Conservation (phyloP, 805 yeast species). For the Candida mattraensis region DNA sequence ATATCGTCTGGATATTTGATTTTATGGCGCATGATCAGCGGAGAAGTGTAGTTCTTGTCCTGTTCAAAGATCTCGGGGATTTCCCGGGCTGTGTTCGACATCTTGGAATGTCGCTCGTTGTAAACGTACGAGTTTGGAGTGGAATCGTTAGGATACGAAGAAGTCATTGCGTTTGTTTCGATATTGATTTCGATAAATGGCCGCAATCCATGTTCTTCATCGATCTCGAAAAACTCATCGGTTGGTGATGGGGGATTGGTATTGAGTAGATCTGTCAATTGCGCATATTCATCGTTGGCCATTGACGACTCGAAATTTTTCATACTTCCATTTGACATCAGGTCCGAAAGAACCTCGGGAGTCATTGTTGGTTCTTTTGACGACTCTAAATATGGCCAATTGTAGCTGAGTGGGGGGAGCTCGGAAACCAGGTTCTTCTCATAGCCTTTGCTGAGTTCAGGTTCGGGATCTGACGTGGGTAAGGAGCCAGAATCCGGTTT, state of each 20-base stretch:
- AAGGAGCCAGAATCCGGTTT: too few relatives aligned
- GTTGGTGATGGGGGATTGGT: constrained; percentile 38
- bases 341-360: constrained; percentile 20
- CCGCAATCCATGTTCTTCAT: constrained; percentile 25
- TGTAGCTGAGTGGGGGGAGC: too few relatives aligned
- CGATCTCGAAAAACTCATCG: constrained; percentile 28
- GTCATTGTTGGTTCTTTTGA: constrained; percentile 18
- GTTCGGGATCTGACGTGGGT: not conserved
- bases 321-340: constrained; percentile 18
- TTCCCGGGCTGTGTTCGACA: constrained; percentile 50
- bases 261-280: constrained; percentile 39
- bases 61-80: constrained; percentile 41
- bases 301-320: constrained; percentile 33
- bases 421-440: too few relatives aligned
- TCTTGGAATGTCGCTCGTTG: constrained; percentile 51
- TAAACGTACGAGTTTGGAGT: constrained; percentile 45
- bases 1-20: constrained; percentile 54
- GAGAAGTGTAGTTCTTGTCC: constrained; percentile 51
- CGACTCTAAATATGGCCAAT: constrained; percentile 3
- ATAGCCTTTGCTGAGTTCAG: not conserved
- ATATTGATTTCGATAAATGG: constrained; percentile 33
- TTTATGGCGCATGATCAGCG: constrained; percentile 55
- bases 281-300: constrained; percentile 43
- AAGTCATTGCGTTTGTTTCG: constrained; percentile 29
- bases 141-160: constrained; percentile 33